A percentile compares a stretch with the other conserved stretches of the same genome.
phyloP scores from a whole-genome alignment of 768 basidiomycete genomes.

The Mycena indigotica region DNA sequence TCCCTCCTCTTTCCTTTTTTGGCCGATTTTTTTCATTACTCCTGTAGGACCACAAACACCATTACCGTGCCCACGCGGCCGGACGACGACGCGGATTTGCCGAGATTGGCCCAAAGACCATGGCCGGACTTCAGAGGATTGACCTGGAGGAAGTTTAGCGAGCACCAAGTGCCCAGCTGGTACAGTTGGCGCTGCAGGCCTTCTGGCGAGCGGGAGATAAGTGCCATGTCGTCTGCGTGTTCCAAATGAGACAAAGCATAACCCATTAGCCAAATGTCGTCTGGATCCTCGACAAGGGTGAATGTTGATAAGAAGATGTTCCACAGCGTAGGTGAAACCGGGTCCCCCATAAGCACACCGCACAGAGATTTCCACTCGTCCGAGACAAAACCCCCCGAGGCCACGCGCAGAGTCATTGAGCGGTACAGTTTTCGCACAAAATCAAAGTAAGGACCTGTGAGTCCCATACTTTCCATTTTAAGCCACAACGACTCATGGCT shows the following conservation, averaged over 20 bases:
- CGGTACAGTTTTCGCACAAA: slow-evolving; percentile 10
- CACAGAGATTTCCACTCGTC: neutral
- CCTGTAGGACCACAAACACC: too few relatives aligned
- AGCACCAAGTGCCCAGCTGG: too few relatives aligned
- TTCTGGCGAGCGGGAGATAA: too few relatives aligned
- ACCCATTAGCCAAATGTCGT: neutral
- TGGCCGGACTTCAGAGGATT: too few relatives aligned
- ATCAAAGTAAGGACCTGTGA: slow-evolving; percentile 11
- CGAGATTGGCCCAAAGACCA: too few relatives aligned
- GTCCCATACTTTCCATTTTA: slow-evolving; percentile 18
- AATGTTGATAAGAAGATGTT: slow-evolving; percentile 5
- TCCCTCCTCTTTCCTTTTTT: too few relatives aligned
- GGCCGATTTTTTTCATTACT: too few relatives aligned
- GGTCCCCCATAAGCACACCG: slow-evolving; percentile 3
- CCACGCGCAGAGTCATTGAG: slow-evolving; percentile 4
- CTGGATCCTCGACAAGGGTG: neutral
- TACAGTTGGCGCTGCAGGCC: too few relatives aligned
- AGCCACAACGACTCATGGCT: slow-evolving; percentile 19
- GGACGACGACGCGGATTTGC: too few relatives aligned
- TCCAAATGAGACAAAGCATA: neutral
- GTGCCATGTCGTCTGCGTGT: too few relatives aligned
- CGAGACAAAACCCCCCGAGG: neutral
- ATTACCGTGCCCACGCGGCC: too few relatives aligned
- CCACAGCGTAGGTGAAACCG: slow-evolving; percentile 2
- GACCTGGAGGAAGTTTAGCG: too few relatives aligned